Evolutionary conservation across 2,329 filamentous ascomycete species (phyloP).

Genomic region (Penicillium sclerotigenum): DNA sequence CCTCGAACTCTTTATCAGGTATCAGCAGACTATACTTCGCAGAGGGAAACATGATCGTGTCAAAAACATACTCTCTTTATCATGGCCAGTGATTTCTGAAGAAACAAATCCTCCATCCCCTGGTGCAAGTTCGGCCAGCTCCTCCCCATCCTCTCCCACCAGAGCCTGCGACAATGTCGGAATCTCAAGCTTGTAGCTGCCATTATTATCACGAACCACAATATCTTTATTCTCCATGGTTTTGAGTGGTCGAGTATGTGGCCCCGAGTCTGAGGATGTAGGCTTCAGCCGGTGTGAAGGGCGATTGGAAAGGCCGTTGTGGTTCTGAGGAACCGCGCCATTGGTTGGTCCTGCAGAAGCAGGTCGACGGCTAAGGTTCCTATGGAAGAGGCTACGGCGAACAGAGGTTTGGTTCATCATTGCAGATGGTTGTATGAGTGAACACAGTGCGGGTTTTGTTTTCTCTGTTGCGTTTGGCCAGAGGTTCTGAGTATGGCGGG

Average conservation of each 20-base stretch:
- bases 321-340: constrained; percentile 14
- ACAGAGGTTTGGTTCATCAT: constrained; percentile 36
- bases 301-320: constrained; percentile 20
- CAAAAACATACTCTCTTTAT: constrained; percentile 41
- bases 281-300: constrained; percentile 25
- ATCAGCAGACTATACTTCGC: constrained; percentile 3
- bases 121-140: constrained; percentile 47
- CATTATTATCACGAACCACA: constrained; percentile 49
- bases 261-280: constrained; percentile 20
- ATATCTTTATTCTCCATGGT: constrained; percentile 45
- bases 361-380: constrained; percentile 44
- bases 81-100: constrained; percentile 33
- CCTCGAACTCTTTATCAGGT: constrained; percentile 43
- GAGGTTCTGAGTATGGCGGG: background rate
- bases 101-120: constrained; percentile 55
- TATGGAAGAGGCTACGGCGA: constrained; percentile 46
- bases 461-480: background rate
- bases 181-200: constrained; percentile 48
- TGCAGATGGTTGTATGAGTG: background rate
- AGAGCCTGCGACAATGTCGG: constrained; percentile 40
- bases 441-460: background rate
- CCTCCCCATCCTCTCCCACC: constrained; percentile 40
- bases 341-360: constrained; percentile 31
- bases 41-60: background rate
- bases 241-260: constrained; percentile 19